phyloP scores from a whole-genome alignment of 2,329 filamentous ascomycete genomes.

The Venturia asperata region DNA sequence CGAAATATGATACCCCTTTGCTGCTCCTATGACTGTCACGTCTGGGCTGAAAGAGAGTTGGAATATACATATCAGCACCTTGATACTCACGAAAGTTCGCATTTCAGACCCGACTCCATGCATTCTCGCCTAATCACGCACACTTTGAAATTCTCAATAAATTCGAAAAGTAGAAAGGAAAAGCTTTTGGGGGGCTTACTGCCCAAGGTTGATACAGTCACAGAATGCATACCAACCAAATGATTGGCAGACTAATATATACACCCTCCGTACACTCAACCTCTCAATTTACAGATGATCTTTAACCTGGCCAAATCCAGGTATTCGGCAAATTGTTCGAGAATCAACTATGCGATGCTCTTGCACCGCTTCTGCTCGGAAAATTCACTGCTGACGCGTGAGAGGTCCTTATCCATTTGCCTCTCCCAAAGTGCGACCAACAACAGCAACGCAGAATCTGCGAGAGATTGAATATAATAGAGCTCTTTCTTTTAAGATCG shows the following conservation, averaged over 20 bases:
- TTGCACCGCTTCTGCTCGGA: background rate
- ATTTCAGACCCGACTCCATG: background rate
- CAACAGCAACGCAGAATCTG: background rate
- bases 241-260: no score
- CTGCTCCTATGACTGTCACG: background rate
- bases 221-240: no score
- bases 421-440: background rate
- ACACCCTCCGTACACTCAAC: no score
- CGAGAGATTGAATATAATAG: background rate
- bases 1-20: conserved; percentile 15
- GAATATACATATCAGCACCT: background rate
- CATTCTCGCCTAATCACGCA: background rate
- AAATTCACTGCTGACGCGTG: background rate
- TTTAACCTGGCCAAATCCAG: no score
- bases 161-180: background rate
- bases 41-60: background rate
- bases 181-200: no score
- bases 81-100: background rate
- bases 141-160: background rate
- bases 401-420: background rate
- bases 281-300: no score
- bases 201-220: no score
- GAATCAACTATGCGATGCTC: no score
- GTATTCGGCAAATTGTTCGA: no score
- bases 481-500: background rate